These are phyloP conservation scores for Saturnispora halmiae DNA, from an alignment of 805 yeast genomes.

Conservation along the genomic window DNA sequence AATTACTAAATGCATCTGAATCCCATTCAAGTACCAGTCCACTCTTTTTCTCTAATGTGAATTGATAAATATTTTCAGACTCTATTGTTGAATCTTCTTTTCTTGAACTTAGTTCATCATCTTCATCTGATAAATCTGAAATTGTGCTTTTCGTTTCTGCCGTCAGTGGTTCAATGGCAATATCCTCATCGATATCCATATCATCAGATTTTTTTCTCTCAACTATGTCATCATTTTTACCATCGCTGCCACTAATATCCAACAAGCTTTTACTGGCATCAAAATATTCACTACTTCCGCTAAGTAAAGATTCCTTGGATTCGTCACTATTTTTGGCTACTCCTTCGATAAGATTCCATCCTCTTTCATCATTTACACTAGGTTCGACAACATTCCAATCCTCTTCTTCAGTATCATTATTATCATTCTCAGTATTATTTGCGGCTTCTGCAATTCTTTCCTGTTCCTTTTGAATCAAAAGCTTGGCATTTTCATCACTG, in stretches of 20 bases:
- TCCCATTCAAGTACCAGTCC: slow-evolving; percentile 65
- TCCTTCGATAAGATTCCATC: not conserved
- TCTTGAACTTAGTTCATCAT: not conserved
- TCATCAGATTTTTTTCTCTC: not conserved
- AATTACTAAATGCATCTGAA: slow-evolving; percentile 35
- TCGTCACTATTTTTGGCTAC: too few relatives aligned
- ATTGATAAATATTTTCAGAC: slow-evolving; percentile 18
- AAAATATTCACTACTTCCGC: not conserved
- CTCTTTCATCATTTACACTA: not conserved
- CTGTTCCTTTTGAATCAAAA: not conserved
- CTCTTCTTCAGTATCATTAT: not conserved
- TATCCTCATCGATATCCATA: not conserved
- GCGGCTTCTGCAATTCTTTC: not conserved
- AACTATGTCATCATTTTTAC: not conserved
- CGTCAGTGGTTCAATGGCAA: not conserved
- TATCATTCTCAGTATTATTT: not conserved
- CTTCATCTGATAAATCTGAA: not conserved
- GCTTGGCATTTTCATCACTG: not conserved
- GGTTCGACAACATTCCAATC: not conserved
- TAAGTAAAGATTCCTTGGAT: slow-evolving; percentile 2
- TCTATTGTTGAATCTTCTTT: not conserved
- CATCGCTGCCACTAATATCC: too few relatives aligned
- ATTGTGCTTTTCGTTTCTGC: not conserved
- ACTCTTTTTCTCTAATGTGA: slow-evolving; percentile 20
- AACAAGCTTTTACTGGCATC: not conserved